A percentile compares a stretch with the other conserved stretches of the same genome.
phyloP scores from a whole-genome alignment of 192 early-diverging fungal genomes.

The Gonapodya sp. region DNA sequence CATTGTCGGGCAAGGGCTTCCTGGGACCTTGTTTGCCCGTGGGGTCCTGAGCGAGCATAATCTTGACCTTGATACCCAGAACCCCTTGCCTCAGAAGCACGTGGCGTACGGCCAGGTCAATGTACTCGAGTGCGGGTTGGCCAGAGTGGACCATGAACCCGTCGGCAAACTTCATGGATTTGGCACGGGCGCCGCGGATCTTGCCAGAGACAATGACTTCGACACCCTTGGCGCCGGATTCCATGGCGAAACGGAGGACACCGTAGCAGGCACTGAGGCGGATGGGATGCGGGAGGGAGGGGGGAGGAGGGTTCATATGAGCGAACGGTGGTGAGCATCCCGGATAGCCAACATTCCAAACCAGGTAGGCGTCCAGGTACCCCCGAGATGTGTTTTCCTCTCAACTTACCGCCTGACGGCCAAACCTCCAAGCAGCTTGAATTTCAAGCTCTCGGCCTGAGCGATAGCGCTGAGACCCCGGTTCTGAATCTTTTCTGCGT shows the following conservation, averaged over 20 bases:
- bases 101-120: conserved; percentile 93
- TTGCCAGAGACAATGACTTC: conserved; percentile 99
- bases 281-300: not conserved
- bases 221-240: conserved; percentile 98
- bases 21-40: conserved; percentile 88
- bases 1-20: conserved; percentile 88
- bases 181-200: conserved; percentile 99
- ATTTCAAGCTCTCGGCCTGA: conserved; percentile 96
- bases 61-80: conserved; percentile 99
- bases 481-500: conserved; percentile 94
- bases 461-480: conserved; percentile 97
- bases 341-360: too few relatives aligned
- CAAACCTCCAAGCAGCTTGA: conserved; percentile 93
- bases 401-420: conserved; percentile 71
- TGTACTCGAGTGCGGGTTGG: conserved; percentile 91
- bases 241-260: conserved; percentile 98
- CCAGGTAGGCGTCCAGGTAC: not conserved
- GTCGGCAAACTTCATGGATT: conserved; percentile 99
- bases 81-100: conserved; percentile 98
- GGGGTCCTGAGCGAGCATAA: conserved; percentile 83
- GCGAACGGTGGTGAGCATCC: not conserved
- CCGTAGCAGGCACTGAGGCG: conserved; percentile 79
- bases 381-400: not conserved
- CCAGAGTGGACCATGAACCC: conserved; percentile 94
- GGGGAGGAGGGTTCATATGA: not conserved